These are phyloP conservation scores for Rosa rugosa DNA, from an alignment of 306 rosid species.

Conservation along the genomic window DNA sequence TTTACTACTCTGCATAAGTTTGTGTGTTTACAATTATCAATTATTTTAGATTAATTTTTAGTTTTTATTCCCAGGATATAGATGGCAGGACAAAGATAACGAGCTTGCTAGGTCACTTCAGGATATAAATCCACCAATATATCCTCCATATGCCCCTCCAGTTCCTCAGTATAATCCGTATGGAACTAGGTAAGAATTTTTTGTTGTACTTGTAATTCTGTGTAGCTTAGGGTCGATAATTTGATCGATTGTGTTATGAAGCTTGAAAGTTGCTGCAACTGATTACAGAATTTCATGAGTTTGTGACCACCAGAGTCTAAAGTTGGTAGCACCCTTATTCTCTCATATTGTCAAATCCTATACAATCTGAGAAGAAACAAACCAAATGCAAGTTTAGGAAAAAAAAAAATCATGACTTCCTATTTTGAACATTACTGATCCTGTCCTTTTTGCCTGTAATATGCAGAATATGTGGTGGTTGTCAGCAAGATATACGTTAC, in stretches of 20 bases:
- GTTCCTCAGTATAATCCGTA: slow-evolving; percentile 45
- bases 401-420: neutral
- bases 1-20: neutral
- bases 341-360: neutral
- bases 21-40: neutral
- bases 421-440: slow-evolving; percentile 14
- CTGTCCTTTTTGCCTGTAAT: slow-evolving; percentile 18
- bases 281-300: neutral
- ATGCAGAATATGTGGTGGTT: slow-evolving; percentile 68
- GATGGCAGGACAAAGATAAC: slow-evolving; percentile 46
- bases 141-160: slow-evolving; percentile 53
- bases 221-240: neutral
- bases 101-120: slow-evolving; percentile 49
- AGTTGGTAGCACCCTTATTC: neutral
- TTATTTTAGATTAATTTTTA: slow-evolving; percentile 14
- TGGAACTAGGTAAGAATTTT: slow-evolving; percentile 48
- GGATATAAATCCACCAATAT: slow-evolving; percentile 45
- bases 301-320: slow-evolving; percentile 9
- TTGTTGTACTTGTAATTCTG: slow-evolving; percentile 14
- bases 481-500: slow-evolving; percentile 55
- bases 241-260: neutral
- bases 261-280: slow-evolving; percentile 17
- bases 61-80: slow-evolving; percentile 44
- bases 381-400: neutral
- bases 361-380: neutral